phyloP scores from a whole-genome alignment of 441 rosid species.

The Melastoma candidum region DNA sequence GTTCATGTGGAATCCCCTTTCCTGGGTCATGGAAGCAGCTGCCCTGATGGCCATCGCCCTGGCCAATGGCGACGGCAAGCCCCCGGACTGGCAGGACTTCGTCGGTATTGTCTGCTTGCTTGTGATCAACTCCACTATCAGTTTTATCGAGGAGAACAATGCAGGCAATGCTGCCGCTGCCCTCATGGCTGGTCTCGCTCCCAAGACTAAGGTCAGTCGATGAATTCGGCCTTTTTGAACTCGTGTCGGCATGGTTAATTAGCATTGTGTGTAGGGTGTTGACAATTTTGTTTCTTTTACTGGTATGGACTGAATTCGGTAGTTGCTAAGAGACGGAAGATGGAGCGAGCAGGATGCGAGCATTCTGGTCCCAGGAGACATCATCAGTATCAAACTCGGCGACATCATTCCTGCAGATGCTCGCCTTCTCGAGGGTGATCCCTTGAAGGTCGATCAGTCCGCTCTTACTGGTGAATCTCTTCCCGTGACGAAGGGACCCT shows the following conservation, averaged over 20 bases:
- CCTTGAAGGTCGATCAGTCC: constrained; percentile 19
- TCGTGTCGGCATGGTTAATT: background rate
- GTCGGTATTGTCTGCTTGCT: constrained; percentile 74
- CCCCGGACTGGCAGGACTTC: constrained; percentile 96
- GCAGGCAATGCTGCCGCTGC: constrained; percentile 99
- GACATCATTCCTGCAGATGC: constrained; percentile 31
- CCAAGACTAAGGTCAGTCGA: constrained; percentile 65
- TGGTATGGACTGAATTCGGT: constrained; percentile 1
- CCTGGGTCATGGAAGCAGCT: constrained; percentile 97
- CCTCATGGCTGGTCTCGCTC: constrained; percentile 96
- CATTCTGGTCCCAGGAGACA: constrained; percentile 84
- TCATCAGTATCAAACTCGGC: constrained; percentile 47
- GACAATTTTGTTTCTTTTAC: background rate
- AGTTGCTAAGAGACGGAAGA: constrained; percentile 77
- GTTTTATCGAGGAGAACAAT: constrained; percentile 89
- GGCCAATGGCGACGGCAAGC: constrained; percentile 72
- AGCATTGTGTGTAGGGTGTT: background rate
- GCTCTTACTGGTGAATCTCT: constrained; percentile 20
- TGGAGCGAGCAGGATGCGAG: constrained; percentile 87
- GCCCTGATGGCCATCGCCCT: constrained; percentile 90
- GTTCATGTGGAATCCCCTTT: constrained; percentile 95
- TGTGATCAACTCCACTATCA: constrained; percentile 83
- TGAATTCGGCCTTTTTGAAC: background rate
- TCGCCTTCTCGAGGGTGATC: constrained; percentile 20
- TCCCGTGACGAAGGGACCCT: constrained; percentile 17